phyloP scores from a whole-genome alignment of 2,329 filamentous ascomycete genomes.

The Xylariaceae sp. region DNA sequence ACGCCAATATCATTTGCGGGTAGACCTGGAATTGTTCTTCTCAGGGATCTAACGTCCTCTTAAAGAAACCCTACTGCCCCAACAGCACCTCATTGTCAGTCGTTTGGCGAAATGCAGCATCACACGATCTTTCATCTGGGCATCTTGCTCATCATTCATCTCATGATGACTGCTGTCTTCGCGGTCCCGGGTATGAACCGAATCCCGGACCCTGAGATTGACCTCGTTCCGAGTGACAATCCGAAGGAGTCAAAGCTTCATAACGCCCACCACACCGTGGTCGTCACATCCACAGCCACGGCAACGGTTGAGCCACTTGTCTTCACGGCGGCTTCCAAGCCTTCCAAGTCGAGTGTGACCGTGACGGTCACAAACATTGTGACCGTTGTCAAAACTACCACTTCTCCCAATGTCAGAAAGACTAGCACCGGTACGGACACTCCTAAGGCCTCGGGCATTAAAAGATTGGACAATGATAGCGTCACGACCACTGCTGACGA shows the following conservation, averaged over 20 bases:
- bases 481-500: neutral
- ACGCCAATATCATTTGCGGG: neutral
- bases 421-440: neutral
- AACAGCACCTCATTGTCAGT: neutral
- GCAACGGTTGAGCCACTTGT: neutral
- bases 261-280: neutral
- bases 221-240: neutral
- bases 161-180: constrained; percentile 2
- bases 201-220: neutral
- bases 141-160: neutral
- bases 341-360: neutral
- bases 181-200: constrained; percentile 1
- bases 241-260: neutral
- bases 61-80: neutral
- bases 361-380: neutral
- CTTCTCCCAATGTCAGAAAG: neutral
- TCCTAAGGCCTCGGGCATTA: neutral
- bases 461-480: neutral
- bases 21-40: neutral
- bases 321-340: neutral
- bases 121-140: constrained; percentile 2
- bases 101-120: constrained; percentile 6
- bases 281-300: neutral
- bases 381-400: constrained; percentile 8
- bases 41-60: neutral